phyloP scores from a whole-genome alignment of 345 rosid genomes.

The Erodium maritimum region DNA sequence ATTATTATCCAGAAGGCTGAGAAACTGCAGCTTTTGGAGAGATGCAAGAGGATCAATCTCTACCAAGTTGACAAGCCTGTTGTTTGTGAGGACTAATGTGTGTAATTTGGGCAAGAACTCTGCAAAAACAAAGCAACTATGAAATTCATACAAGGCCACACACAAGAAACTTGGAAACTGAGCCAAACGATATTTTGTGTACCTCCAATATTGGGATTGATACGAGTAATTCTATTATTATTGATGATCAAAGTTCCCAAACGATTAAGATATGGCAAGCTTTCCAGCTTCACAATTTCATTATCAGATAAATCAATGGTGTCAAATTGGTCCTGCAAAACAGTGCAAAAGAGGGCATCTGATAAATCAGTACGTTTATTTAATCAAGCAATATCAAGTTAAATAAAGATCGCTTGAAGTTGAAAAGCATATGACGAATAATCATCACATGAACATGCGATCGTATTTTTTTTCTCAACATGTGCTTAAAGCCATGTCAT shows the following conservation, averaged over 20 bases:
- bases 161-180: background rate
- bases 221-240: constrained; percentile 88
- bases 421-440: background rate
- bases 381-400: background rate
- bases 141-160: background rate
- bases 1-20: constrained; percentile 83
- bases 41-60: constrained; percentile 96
- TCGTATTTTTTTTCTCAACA: too few relatives aligned
- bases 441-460: background rate
- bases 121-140: constrained; percentile 19
- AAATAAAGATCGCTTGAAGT: background rate
- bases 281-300: constrained; percentile 98
- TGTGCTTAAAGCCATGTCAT: background rate
- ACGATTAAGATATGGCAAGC: constrained; percentile 77
- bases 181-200: constrained; percentile 2
- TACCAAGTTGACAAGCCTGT: constrained; percentile 92
- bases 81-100: constrained; percentile 80
- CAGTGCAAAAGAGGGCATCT: constrained; percentile 5
- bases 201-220: constrained; percentile 89
- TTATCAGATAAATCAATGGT: constrained; percentile 93
- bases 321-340: constrained; percentile 93
- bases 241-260: constrained; percentile 81
- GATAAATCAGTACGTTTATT: background rate
- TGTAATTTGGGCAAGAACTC: constrained; percentile 88
- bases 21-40: constrained; percentile 74